phyloP scores from a whole-genome alignment of 2,329 filamentous ascomycete species.

The Clonostachys byssicola region DNA sequence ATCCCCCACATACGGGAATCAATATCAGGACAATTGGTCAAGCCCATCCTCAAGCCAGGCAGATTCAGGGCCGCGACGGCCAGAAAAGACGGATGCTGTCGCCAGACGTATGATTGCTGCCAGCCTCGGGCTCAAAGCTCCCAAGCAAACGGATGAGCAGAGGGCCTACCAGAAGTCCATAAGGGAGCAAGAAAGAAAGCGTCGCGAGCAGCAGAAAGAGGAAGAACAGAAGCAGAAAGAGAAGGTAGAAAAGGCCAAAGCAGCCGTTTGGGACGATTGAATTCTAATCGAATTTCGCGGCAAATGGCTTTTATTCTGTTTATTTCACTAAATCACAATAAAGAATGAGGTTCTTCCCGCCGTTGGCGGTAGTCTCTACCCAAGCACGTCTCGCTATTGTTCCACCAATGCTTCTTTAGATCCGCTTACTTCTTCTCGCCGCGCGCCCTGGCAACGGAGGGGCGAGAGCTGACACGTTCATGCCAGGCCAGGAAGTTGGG shows the following conservation, averaged over 20 bases:
- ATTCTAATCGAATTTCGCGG: neutral
- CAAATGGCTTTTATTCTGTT: neutral
- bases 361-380: neutral
- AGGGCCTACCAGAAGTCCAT: conserved; percentile 78
- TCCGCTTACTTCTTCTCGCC: conserved; percentile 7
- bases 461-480: conserved; percentile 20
- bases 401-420: neutral
- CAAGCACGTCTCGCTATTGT: neutral
- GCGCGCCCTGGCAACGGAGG: conserved; percentile 18
- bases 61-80: conserved; percentile 34
- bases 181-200: conserved; percentile 79
- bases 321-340: neutral
- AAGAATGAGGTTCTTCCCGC: neutral
- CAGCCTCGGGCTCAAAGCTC: conserved; percentile 76
- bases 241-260: conserved; percentile 71
- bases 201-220: conserved; percentile 67
- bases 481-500: conserved; percentile 27
- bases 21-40: neutral
- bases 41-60: neutral
- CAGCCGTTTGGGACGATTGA: conserved; percentile 80
- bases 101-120: conserved; percentile 87
- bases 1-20: conserved; percentile 36
- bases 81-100: conserved; percentile 91
- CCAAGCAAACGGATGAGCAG: conserved; percentile 84
- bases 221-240: conserved; percentile 56